Evolutionary conservation across 257 asterid species (phyloP), one percentile per base, ranked within the genome.

Genomic region (Datura wrightii): DNA sequence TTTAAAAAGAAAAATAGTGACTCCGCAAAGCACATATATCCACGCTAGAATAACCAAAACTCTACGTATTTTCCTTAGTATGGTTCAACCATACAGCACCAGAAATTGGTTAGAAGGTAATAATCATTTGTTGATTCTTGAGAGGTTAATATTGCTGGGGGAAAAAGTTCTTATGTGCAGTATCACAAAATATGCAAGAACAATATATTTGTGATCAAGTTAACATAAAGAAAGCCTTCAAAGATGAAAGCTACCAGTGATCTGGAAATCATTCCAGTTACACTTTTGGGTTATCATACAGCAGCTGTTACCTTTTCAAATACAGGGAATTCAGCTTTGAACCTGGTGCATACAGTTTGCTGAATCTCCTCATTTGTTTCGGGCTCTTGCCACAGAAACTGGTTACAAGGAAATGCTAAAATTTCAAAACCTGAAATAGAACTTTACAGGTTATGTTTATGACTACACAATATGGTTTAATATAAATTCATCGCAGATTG

Each of bases 361-460:
- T 88, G 86, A 83, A 95, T 95, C 88, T 95, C 94, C 69, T 91
- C 94, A 83, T 89, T 94, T 36, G 92, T 94, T 88, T 98, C 99
- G 7, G 98, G 98, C 85, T 95, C 98, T 91, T 95, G 99, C 83
- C 90, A 91, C 82, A 85, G 93, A 86, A 95, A 95, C 88, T 95
- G 99, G 82, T 95, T 95, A 92, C 98, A 95, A 83, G 99, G 99
- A 93, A 95, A 95, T 82, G 98, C 99, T 16, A 95, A 90, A 41
- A 95, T 90, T 89, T 95, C 99, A 3, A 95, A 88, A 85, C 94
- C 99, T 95, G 87, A 65, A 81, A 84, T 16, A 82, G 79, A 34
- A 37, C 67, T 34, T 11, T 8, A 2, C 31, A 10, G 44, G 14
- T 41, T 62, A 55, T 80, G 18, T 42, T 41, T 80, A 11, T 37